Evolutionary conservation across 371 early-diverging fungal species (phyloP).

Genomic region (Choanephora cucurbitarum): DNA sequence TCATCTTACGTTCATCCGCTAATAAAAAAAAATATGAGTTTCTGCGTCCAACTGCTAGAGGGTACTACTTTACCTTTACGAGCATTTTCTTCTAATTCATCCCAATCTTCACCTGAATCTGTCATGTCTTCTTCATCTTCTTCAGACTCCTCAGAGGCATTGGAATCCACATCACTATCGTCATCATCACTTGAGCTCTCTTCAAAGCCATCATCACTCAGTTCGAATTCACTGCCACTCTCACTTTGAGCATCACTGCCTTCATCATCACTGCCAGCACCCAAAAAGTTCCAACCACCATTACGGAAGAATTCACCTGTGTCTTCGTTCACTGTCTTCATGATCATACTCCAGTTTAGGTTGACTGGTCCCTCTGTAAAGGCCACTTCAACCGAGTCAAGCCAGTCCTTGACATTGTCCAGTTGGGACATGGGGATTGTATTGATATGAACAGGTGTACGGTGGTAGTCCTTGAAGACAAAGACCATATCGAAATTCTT

Average conservation of each 20-base stretch:
- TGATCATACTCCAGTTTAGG: conserved; percentile 97
- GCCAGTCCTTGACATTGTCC: conserved; percentile 97
- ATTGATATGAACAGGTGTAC: conserved; percentile 94
- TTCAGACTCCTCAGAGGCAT: conserved; percentile 64
- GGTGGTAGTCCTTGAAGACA: conserved; percentile 95
- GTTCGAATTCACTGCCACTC: conserved; percentile 63
- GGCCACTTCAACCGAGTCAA: conserved; percentile 96
- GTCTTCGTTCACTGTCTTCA: conserved; percentile 98
- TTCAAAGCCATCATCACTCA: conserved; percentile 49
- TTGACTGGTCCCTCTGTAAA: conserved; percentile 98
- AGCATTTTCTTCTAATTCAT: conserved; percentile 80
- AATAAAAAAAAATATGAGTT: conserved; percentile 8
- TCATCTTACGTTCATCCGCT: conserved; percentile 64
- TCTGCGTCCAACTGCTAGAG: too few relatives aligned
- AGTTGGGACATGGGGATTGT: conserved; percentile 95
- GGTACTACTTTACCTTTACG: conserved; percentile 46
- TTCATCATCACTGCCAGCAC: conserved; percentile 64
- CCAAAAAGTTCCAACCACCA: conserved; percentile 97
- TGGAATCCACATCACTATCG: conserved; percentile 70
- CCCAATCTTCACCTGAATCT: conserved; percentile 80
- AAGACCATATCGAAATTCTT: conserved; percentile 99
- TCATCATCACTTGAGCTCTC: conserved; percentile 65
- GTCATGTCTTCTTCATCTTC: conserved; percentile 62
- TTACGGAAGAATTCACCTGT: conserved; percentile 95
- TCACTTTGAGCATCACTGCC: conserved; percentile 53